A percentile compares a stretch with the other conserved stretches of the same genome.
Evolutionary conservation across 352 stramenopile species (phyloP).

Genomic region (Pythium graminicola): DNA sequence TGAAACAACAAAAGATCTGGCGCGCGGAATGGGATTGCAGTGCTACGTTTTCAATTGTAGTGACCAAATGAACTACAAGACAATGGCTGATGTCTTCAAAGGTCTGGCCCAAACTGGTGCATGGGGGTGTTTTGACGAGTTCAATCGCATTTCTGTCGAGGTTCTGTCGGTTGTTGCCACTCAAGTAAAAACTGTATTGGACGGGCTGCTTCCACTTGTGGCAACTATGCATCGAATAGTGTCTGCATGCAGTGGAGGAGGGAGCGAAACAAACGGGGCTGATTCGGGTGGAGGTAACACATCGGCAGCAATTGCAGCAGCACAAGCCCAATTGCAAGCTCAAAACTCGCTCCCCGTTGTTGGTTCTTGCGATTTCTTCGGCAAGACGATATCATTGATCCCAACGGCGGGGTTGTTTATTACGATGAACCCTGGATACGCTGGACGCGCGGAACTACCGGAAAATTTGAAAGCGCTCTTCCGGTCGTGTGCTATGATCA

Average conservation of each 20-base stretch:
- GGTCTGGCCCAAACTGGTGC: conserved; percentile 90
- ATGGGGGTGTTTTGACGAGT: conserved; percentile 90
- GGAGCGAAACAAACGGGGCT: conserved; percentile 10
- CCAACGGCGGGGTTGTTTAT: conserved; percentile 89
- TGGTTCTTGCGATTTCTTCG: conserved; percentile 85
- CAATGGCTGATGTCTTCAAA: conserved; percentile 95
- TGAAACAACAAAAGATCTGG: conserved; percentile 93
- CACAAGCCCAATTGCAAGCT: conserved; percentile 10
- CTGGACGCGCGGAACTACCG: conserved; percentile 79
- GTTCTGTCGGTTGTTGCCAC: conserved; percentile 85
- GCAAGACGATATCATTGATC: conserved; percentile 89
- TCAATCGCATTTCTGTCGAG: conserved; percentile 88
- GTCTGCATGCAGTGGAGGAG: conserved; percentile 17
- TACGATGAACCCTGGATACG: conserved; percentile 89
- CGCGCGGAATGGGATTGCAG: conserved; percentile 92
- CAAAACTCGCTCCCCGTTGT: conserved; percentile 24
- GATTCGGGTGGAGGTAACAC: conserved; percentile 10
- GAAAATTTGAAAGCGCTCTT: conserved; percentile 84
- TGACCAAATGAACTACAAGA: conserved; percentile 91
- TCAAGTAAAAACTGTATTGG: conserved; percentile 97
- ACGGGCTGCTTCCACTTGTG: conserved; percentile 51
- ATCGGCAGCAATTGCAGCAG: background rate
- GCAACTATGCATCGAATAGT: conserved; percentile 21
- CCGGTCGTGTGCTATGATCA: conserved; percentile 88
- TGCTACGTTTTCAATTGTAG: conserved; percentile 95